A percentile compares a stretch with the other conserved stretches of the same genome.
These are phyloP conservation scores for Uncinocarpus reesii DNA, from an alignment of 2,329 filamentous ascomycete genomes.

Conservation along the genomic window DNA sequence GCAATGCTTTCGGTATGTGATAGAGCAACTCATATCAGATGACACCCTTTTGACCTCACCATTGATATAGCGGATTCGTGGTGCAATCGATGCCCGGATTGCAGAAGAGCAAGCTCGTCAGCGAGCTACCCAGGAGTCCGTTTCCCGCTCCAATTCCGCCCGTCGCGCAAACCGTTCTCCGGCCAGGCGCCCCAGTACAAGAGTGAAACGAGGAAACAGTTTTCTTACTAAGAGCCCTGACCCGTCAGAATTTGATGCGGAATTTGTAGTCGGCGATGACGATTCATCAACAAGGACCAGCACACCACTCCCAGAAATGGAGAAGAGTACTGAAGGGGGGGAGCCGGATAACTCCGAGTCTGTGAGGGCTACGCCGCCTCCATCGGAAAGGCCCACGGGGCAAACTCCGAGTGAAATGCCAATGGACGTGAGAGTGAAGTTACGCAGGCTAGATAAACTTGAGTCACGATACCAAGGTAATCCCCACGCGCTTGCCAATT, in stretches of 20 bases:
- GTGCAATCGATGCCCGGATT: slow-evolving; percentile 75
- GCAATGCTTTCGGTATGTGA: slow-evolving; percentile 27
- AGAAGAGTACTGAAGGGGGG: slow-evolving; percentile 24
- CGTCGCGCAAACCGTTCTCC: slow-evolving; percentile 17
- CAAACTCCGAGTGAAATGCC: slow-evolving; percentile 48
- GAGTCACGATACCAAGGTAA: slow-evolving; percentile 77
- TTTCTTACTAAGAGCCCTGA: slow-evolving; percentile 55
- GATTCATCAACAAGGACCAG: slow-evolving; percentile 54
- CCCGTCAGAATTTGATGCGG: slow-evolving; percentile 75
- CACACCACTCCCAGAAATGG: slow-evolving; percentile 47
- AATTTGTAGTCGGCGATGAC: slow-evolving; percentile 78
- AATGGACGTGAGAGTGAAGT: slow-evolving; percentile 60
- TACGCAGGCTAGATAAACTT: slow-evolving; percentile 81
- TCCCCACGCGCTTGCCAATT: neutral
- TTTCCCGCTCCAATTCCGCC: slow-evolving; percentile 37
- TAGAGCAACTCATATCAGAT: neutral
- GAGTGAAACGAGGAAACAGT: slow-evolving; percentile 25
- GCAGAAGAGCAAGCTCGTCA: slow-evolving; percentile 84
- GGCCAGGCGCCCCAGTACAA: slow-evolving; percentile 22
- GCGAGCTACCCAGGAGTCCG: slow-evolving; percentile 39
- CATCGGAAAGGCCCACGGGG: slow-evolving; percentile 16
- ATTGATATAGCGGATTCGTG: slow-evolving; percentile 58
- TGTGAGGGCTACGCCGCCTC: slow-evolving; percentile 17
- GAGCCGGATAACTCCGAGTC: slow-evolving; percentile 20
- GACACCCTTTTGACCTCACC: neutral